Conservation (phyloP, 1,139 yeast species). For the Kodamaea derodonti region DNA sequence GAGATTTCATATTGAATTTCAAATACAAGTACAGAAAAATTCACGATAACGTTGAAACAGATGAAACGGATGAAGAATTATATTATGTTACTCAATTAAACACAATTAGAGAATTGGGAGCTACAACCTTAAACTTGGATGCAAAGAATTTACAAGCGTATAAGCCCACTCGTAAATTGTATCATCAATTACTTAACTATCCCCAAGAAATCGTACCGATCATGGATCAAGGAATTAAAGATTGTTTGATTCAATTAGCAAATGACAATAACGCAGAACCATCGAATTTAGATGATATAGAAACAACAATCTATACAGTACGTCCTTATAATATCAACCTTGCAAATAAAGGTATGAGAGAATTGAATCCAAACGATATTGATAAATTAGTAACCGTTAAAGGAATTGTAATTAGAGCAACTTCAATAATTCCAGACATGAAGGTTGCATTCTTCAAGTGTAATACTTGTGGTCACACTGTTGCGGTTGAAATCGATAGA, state of each 20-base stretch:
- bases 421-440: conserved; percentile 96
- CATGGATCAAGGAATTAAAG: conserved; percentile 94
- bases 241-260: conserved; percentile 77
- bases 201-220: conserved; percentile 97
- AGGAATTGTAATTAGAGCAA: conserved; percentile 85
- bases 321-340: conserved; percentile 79
- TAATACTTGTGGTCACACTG: conserved; percentile 90
- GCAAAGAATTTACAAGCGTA: conserved; percentile 74
- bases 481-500: conserved; percentile 87
- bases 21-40: conserved; percentile 70
- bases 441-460: conserved; percentile 95
- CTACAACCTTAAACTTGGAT: conserved; percentile 81
- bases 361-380: conserved; percentile 90
- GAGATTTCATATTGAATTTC: conserved; percentile 81
- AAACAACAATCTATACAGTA: conserved; percentile 76
- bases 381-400: conserved; percentile 89
- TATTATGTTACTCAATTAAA: conserved; percentile 72
- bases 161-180: conserved; percentile 72
- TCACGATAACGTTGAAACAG: conserved; percentile 45
- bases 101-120: conserved; percentile 72
- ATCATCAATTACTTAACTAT: conserved; percentile 80
- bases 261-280: conserved; percentile 48
- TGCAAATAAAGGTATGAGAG: conserved; percentile 79
- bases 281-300: conserved; percentile 61
- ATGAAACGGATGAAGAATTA: conserved; percentile 65